Evolutionary conservation across 1,284 basidiomycete genomes (phyloP), one percentile per base, ranked within the genome.

Genomic region (Boletus smithii): DNA sequence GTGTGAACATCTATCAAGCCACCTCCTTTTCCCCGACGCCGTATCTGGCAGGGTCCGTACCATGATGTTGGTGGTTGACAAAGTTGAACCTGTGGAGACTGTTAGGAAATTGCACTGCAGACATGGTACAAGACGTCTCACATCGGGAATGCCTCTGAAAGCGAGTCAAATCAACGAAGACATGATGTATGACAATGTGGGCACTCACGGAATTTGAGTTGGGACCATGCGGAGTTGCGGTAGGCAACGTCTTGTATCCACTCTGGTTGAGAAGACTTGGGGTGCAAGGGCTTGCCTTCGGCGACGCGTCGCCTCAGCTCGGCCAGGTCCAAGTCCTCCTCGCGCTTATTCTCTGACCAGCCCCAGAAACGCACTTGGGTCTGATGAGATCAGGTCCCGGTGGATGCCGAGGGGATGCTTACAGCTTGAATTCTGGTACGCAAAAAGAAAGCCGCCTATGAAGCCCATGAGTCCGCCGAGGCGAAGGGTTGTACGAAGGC

Each of bases 221-320:
- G 92, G 24, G 88, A 90, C 74, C 85, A 95, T n/a, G 80, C 85
- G 18, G 91, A 95, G 75, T 98, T 97, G 59, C 91, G 79, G 70
- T 87, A 80, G 26, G 95, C 94, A 42, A 88, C 82, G 51, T 81
- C 85, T 71, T 97, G 95, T 48, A 97, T 82, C 84, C 93, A 97
- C 32, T 74, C 76, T 23, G 88, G 85, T 63, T 98, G 82, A 54
- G 81, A 76, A 22, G 88, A 89, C 67, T 85, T 77, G 54, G 93
- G 93, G 65, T 94, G 91, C 38, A 97, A 67, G 13, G 92, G 82
- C 65, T 91, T 83, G 46, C 92, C 92, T 54, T 84, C 78, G 53
- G 70, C 70, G 11, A 80, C 85, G 31, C 79, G 80, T 53, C 85
- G 81, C 34, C 79, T 80, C 40, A 97, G 72, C 68, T 97, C 94